Evolutionary conservation across 2,329 filamentous ascomycete genomes (phyloP).

Genomic region (Trichoderma polysporum): DNA sequence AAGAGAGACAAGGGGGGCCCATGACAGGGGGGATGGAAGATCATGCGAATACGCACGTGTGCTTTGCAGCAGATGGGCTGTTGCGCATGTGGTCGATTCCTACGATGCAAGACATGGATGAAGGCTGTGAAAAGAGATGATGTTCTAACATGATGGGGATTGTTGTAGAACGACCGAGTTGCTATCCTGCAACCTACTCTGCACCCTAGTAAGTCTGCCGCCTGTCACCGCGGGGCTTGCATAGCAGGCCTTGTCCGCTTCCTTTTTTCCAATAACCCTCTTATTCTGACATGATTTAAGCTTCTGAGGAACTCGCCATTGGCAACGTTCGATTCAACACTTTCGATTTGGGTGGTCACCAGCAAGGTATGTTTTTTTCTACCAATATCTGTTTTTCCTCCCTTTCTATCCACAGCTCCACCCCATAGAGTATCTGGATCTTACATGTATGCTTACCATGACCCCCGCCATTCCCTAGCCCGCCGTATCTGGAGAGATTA

Average conservation of each 20-base stretch:
- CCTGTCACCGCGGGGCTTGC: not conserved
- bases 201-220: slow-evolving; percentile 71
- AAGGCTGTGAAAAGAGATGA: not conserved
- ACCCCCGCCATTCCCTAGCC: slow-evolving; percentile 49
- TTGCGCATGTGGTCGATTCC: not conserved
- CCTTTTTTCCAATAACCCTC: not conserved
- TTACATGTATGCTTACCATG: not conserved
- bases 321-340: slow-evolving; percentile 94
- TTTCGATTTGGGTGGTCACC: slow-evolving; percentile 89
- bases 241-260: not conserved
- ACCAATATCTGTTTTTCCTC: not conserved
- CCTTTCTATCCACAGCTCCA: slow-evolving; percentile 7
- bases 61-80: not conserved
- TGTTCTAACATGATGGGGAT: slow-evolving; percentile 27
- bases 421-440: not conserved
- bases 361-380: slow-evolving; percentile 64
- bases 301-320: slow-evolving; percentile 88
- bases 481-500: slow-evolving; percentile 96
- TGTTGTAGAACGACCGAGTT: slow-evolving; percentile 81
- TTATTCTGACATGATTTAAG: slow-evolving; percentile 41
- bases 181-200: slow-evolving; percentile 87
- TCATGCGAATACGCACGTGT: not conserved
- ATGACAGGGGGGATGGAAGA: not conserved
- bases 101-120: not conserved
- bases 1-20: not conserved